These are phyloP conservation scores for Sphaerulina populicola DNA, from an alignment of 2,329 filamentous ascomycete genomes.

Conservation along the genomic window DNA sequence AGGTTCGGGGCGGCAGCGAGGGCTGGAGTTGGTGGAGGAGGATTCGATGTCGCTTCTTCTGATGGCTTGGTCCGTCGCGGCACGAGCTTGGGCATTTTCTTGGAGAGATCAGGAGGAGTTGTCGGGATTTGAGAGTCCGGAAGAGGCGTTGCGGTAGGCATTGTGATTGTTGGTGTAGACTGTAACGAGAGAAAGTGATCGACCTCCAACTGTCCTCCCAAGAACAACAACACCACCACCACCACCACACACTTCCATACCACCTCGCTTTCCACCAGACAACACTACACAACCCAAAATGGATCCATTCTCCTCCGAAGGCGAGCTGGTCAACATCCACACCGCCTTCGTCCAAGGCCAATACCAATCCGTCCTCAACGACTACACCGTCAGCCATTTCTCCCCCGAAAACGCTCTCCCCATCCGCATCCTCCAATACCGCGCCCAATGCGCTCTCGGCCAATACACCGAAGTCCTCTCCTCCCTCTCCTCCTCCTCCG, in stretches of 20 bases:
- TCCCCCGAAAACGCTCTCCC: slow-evolving; percentile 69
- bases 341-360: slow-evolving; percentile 66
- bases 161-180: slow-evolving; percentile 1
- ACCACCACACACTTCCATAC: background rate
- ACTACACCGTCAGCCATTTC: slow-evolving; percentile 74
- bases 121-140: slow-evolving; percentile 13
- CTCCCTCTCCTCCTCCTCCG: slow-evolving; percentile 57
- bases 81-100: slow-evolving; percentile 58
- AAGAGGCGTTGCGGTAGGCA: slow-evolving; percentile 13
- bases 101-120: slow-evolving; percentile 43
- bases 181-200: background rate
- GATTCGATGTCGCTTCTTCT: slow-evolving; percentile 35
- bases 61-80: slow-evolving; percentile 50
- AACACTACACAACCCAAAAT: slow-evolving; percentile 29
- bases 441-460: slow-evolving; percentile 74
- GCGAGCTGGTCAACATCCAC: slow-evolving; percentile 60
- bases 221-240: no score
- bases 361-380: slow-evolving; percentile 67
- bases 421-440: slow-evolving; percentile 68
- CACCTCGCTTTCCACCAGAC: background rate
- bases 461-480: slow-evolving; percentile 65
- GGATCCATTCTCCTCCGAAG: slow-evolving; percentile 58
- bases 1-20: slow-evolving; percentile 57
- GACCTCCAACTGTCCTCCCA: no score
- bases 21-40: slow-evolving; percentile 66